Base-by-base conservation (phyloP, 2,329 filamentous ascomycete species). In the Tolypocladium capitatum region DNA sequence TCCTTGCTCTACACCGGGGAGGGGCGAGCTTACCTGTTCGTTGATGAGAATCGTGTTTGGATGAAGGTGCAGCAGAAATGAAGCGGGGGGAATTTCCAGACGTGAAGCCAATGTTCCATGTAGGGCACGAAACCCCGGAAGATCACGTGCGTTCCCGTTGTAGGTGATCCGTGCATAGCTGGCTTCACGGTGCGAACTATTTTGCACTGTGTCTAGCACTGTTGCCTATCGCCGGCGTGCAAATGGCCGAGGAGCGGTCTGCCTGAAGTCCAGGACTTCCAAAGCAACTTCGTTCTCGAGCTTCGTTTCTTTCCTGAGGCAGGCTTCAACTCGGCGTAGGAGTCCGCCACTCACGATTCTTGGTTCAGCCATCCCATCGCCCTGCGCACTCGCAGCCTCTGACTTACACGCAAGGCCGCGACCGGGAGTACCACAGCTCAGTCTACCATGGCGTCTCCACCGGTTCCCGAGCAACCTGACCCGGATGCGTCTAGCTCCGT, bases 41-140 rank as follows among this genome's bases (percentile, higher is more conserved):
- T 60, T 56, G 66, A 69, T 70, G 68, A 71, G 67, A 69, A 63
- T 68, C 63, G 62, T 65, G 64, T 60, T 65, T 62, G 65, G 65
- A 67, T 68, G 59, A 67, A 67, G 60, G 63, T 65, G 64, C 59
- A 67, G 61, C 53, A 41, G 45, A 42, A 48, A 47, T 41, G 49
- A 50, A 49, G 58, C 57, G 60, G 61, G 59, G 57, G 55, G 54
- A 60, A 53, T 56, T 56, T 54, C 47, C 24, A 41, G 52, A 57
- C 51, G 49, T 60, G 63, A 60, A 60, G 58, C 57, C 56, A 60
- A 51, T 50, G 44, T 31, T 24, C 53, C 43, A 54, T 47, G 58
- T 66, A 66, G 63, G 63, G 64, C 61, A 64, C 53, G 56, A 57
- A 66, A 55, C 63, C 63, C 64, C 58, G 54, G 51, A 45, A 40